Conservation (phyloP, 2,329 filamentous ascomycete species). For the Sclerotinia sclerotiorum region DNA sequence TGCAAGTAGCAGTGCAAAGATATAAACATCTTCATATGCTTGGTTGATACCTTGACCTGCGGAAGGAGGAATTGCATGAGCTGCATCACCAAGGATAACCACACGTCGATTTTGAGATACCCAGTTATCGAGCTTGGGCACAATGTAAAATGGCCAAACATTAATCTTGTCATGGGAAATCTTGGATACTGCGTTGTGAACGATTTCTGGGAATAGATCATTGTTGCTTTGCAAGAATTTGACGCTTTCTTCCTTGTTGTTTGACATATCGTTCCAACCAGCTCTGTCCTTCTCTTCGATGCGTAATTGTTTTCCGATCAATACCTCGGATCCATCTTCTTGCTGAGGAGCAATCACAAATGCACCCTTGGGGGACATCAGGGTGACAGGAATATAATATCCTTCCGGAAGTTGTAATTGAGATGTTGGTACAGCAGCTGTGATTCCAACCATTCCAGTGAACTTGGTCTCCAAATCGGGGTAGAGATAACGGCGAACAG, state of each 20-base stretch:
- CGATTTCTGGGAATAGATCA: constrained; percentile 42
- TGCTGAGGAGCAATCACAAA: constrained; percentile 54
- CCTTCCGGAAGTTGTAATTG: constrained; percentile 28
- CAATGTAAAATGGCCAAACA: constrained; percentile 49
- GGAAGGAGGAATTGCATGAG: constrained; percentile 50
- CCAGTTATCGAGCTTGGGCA: constrained; percentile 48
- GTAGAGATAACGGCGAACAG: constrained; percentile 52
- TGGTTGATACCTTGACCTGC: constrained; percentile 50
- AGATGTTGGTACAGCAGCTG: constrained; percentile 33
- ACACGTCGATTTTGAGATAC: constrained; percentile 41
- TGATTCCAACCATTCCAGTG: constrained; percentile 48
- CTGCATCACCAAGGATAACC: constrained; percentile 50
- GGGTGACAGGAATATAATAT: constrained; percentile 30
- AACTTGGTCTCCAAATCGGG: constrained; percentile 51
- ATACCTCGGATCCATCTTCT: constrained; percentile 49
- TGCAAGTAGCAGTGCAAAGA: constrained; percentile 45
- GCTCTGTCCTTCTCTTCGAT: constrained; percentile 43
- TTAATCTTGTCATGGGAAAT: constrained; percentile 43
- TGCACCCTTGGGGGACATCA: constrained; percentile 42
- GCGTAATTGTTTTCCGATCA: constrained; percentile 49
- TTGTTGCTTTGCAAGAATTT: constrained; percentile 42
- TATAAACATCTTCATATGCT: constrained; percentile 52
- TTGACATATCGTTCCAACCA: constrained; percentile 46
- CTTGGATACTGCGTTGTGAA: constrained; percentile 43
- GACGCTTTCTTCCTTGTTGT: constrained; percentile 44